A percentile compares a stretch with the other conserved stretches of the same genome.
These are phyloP conservation scores for Xylaria sp. DNA, from an alignment of 2,329 filamentous ascomycete species.

Conservation along the genomic window DNA sequence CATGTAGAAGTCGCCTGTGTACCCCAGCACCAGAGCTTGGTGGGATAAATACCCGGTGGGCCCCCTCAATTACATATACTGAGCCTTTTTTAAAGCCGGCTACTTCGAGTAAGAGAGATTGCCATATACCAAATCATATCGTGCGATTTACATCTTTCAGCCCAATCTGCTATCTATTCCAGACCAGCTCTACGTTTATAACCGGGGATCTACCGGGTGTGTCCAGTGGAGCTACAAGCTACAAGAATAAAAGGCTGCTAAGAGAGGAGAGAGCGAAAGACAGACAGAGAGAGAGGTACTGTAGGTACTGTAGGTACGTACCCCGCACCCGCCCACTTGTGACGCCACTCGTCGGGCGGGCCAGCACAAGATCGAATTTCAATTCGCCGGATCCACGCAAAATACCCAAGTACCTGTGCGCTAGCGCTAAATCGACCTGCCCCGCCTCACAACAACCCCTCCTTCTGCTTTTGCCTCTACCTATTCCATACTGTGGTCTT, in stretches of 20 bases:
- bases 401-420: slow-evolving; percentile 5
- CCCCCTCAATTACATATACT: neutral
- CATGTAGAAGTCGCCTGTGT: neutral
- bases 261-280: neutral
- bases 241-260: neutral
- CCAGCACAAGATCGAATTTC: slow-evolving; percentile 34
- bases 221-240: neutral
- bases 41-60: neutral
- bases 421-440: slow-evolving; percentile 28
- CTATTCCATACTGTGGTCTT: neutral
- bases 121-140: neutral
- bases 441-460: slow-evolving; percentile 38
- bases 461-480: slow-evolving; percentile 19
- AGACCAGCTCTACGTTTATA: neutral
- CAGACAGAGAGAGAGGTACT: neutral
- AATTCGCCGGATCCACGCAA: slow-evolving; percentile 28
- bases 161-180: neutral
- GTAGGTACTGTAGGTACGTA: too few species aligned
- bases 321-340: slow-evolving; percentile 22
- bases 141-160: neutral
- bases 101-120: neutral
- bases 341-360: slow-evolving; percentile 31
- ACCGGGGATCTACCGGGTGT: slow-evolving; percentile 14
- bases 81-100: neutral
- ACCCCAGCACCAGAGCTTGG: neutral